Percentiles rank a stretch among this genome's conserved stretches.
These are phyloP conservation scores for Pythium utonaiense DNA, from an alignment of 352 stramenopile species.

Conservation along the genomic window DNA sequence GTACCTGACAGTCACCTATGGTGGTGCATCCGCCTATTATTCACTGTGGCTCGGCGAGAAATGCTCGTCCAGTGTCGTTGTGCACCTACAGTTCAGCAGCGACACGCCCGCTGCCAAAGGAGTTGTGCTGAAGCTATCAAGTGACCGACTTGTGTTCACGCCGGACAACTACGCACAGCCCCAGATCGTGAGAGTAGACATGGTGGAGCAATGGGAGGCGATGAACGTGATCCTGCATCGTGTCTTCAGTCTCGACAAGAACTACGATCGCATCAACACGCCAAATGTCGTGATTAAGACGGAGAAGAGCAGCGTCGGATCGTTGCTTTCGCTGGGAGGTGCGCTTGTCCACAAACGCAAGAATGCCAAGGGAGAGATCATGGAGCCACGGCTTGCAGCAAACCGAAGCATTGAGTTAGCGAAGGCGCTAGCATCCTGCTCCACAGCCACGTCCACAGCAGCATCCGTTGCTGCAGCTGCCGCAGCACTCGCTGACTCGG, in stretches of 20 bases:
- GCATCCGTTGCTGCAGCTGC: not conserved
- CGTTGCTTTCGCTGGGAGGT: conserved; percentile 46
- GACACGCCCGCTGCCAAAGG: conserved; percentile 26
- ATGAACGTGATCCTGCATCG: conserved; percentile 56
- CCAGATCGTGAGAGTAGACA: conserved; percentile 64
- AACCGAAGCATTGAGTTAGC: conserved; percentile 34
- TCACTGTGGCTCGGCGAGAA: conserved; percentile 47
- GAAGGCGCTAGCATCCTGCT: not conserved
- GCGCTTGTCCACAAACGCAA: conserved; percentile 42
- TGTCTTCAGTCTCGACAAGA: conserved; percentile 62
- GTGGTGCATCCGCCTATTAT: conserved; percentile 55
- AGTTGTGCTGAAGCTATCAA: conserved; percentile 40
- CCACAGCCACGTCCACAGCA: not conserved
- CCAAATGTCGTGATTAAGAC: conserved; percentile 51
- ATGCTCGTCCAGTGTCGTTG: conserved; percentile 65
- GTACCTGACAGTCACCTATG: conserved; percentile 54
- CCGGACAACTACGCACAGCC: conserved; percentile 49
- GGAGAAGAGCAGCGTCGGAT: conserved; percentile 30
- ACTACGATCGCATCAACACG: conserved; percentile 49
- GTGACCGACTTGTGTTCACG: conserved; percentile 69
- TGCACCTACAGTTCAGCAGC: conserved; percentile 53
- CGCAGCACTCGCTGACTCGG: not conserved
- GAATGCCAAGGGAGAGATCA: conserved; percentile 28
- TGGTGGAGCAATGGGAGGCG: conserved; percentile 37
- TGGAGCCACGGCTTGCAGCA: conserved; percentile 12